A percentile compares a stretch with the other conserved stretches of the same genome.
These are phyloP conservation scores for Westerdykella aurantiaca DNA, from an alignment of 2,329 filamentous ascomycete genomes.

Conservation along the genomic window DNA sequence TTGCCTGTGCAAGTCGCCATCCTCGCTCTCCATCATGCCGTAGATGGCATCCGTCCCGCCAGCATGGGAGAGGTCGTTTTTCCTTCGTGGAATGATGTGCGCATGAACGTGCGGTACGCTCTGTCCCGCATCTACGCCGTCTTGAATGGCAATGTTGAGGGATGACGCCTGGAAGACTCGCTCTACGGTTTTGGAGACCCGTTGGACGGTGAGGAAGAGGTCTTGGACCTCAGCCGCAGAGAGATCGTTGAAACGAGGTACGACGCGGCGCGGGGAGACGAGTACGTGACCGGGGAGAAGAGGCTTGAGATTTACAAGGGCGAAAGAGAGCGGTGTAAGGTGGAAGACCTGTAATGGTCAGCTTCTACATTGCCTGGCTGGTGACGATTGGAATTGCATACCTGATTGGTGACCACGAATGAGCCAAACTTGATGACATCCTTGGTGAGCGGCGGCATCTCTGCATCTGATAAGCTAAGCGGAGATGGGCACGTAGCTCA, in stretches of 20 bases:
- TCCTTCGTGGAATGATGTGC: slow-evolving; percentile 74
- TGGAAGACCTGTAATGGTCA: slow-evolving; percentile 68
- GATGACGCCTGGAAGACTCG: slow-evolving; percentile 60
- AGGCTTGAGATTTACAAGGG: slow-evolving; percentile 91
- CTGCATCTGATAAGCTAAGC: background rate
- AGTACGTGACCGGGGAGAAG: slow-evolving; percentile 90
- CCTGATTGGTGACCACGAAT: slow-evolving; percentile 43
- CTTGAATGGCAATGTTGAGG: slow-evolving; percentile 93
- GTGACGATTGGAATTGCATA: slow-evolving; percentile 15
- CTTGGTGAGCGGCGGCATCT: slow-evolving; percentile 36
- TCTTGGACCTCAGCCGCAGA: slow-evolving; percentile 68
- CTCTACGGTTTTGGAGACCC: slow-evolving; percentile 69
- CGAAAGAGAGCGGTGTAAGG: slow-evolving; percentile 71
- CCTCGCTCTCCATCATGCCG: slow-evolving; percentile 72
- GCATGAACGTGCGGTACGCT: slow-evolving; percentile 91
- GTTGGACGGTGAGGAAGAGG: slow-evolving; percentile 81
- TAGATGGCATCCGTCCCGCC: slow-evolving; percentile 71
- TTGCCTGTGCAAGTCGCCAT: slow-evolving; percentile 72
- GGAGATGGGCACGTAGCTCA: too few relatives aligned
- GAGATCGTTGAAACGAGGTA: slow-evolving; percentile 71
- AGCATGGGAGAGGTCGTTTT: slow-evolving; percentile 52
- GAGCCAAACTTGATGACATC: slow-evolving; percentile 40
- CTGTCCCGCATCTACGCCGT: slow-evolving; percentile 84
- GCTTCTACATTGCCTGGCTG: slow-evolving; percentile 5
- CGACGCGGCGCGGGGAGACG: slow-evolving; percentile 65